These are phyloP conservation scores for Beta macrorhiza DNA, from an alignment of 179 eudicot species.

Conservation along the genomic window DNA sequence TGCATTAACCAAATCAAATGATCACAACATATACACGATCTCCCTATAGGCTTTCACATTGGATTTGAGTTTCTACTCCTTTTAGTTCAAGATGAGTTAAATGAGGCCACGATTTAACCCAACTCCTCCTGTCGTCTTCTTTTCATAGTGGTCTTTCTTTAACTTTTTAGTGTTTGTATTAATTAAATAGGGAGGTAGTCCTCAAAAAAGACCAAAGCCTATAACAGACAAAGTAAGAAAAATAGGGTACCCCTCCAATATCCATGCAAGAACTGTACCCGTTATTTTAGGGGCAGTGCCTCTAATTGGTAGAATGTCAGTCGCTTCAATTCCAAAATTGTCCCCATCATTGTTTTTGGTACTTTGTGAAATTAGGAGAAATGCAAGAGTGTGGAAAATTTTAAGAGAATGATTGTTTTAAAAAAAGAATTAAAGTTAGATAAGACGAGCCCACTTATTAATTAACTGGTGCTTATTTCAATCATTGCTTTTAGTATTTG, in stretches of 20 bases:
- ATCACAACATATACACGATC: background rate
- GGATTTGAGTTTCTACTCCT: background rate
- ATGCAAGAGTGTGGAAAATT: too few relatives aligned
- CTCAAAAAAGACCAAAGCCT: conserved; percentile 17
- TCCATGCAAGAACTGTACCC: conserved; percentile 45
- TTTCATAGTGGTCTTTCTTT: conserved; percentile 22
- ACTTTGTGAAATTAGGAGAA: conserved; percentile 19
- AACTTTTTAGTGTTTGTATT: conserved; percentile 22
- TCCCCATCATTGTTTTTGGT: conserved; percentile 32
- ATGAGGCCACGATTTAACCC: conserved; percentile 9
- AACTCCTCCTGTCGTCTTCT: background rate
- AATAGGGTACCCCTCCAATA: conserved; percentile 29
- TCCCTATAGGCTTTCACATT: background rate
- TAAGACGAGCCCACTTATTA: conserved; percentile 45
- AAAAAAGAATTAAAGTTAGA: conserved; percentile 21
- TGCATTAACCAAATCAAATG: background rate
- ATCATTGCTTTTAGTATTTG: conserved; percentile 44
- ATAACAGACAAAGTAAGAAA: conserved; percentile 17
- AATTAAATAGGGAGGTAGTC: conserved; percentile 21
- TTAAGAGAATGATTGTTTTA: conserved; percentile 8
- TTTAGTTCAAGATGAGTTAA: background rate
- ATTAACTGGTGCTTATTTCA: conserved; percentile 33
- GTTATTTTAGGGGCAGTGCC: conserved; percentile 52
- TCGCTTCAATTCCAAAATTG: conserved; percentile 34
- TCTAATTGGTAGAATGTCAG: conserved; percentile 32